Conservation (phyloP, 192 early-diverging fungal species). For the Rhizophagus sp. region DNA sequence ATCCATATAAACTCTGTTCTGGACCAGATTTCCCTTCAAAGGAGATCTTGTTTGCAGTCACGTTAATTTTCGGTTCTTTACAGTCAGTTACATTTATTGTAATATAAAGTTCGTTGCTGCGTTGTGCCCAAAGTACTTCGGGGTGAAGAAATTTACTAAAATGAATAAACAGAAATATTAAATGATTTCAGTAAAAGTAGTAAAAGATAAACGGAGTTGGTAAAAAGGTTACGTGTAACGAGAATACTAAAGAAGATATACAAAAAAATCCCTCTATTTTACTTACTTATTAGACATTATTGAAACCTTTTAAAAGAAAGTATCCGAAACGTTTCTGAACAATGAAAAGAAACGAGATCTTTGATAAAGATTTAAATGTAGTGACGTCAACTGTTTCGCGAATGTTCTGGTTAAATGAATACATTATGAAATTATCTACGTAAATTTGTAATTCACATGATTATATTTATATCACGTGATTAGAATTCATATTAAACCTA, state of each 20-base stretch:
- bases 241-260: not conserved
- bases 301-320: not conserved
- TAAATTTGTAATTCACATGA: too few species aligned
- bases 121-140: slow-evolving; percentile 88
- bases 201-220: not conserved
- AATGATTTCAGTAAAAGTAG: not conserved
- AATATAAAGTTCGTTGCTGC: slow-evolving; percentile 75
- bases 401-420: slow-evolving; percentile 6
- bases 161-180: too few species aligned
- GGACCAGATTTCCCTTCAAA: slow-evolving; percentile 65
- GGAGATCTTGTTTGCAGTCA: slow-evolving; percentile 56
- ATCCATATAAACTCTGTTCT: slow-evolving; percentile 66
- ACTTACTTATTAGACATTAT: not conserved
- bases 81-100: slow-evolving; percentile 81
- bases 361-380: not conserved
- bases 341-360: not conserved
- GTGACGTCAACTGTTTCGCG: slow-evolving; percentile 7
- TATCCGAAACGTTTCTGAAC: not conserved
- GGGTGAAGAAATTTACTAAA: slow-evolving; percentile 10
- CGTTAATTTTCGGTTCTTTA: slow-evolving; percentile 53
- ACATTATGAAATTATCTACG: not conserved
- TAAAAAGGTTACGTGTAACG: not conserved
- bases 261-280: not conserved
- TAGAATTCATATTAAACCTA: too few species aligned
- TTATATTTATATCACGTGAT: too few species aligned